Evolutionary conservation across 2,329 filamentous ascomycete species (phyloP), one percentile per base, ranked within the genome.

Genomic region (Fusarium chuoi): DNA sequence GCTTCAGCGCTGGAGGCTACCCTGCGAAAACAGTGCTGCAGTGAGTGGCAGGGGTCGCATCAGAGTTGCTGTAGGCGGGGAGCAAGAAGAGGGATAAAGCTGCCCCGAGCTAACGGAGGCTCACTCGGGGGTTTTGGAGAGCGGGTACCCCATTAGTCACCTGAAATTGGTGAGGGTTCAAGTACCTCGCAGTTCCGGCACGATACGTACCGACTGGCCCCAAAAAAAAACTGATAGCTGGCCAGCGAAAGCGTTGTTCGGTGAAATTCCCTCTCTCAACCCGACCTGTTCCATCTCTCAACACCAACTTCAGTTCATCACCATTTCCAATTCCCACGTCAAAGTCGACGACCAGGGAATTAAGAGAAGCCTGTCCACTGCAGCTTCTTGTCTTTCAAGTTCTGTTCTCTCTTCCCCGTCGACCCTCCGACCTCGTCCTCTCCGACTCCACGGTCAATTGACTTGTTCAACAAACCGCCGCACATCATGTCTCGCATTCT

Each of bases 401-500:
- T 66, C 62, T 62, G 54, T 55, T 52, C 59, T 66, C 65, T 57
- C 57, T 49, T 65, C 60, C 46, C 63, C 61, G 48, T 66, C 70
- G 67, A 64, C 46, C 62, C 57, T 58, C 63, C 62, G 58, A 64
- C 57, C 54, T 67, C 44, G 38, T 68, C 61, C 61, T 62, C 67
- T 45, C 44, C 71, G 68, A 70, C 60, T 76, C 68, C 61, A 65
- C 57, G 65, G 66, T 75, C 70, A 77, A 78, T 76, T 77, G 75
- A 65, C 69, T 68, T 55, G 22, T 68, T 59, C 65, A 74, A 70
- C 69, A 65, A 71, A 66, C 51, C 51, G 26, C 26, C 48, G 22
- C 66, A 65, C 77, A 80, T 66, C 78, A 87, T 88, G 86, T 87
- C 86, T 78, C 85, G 86, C 79, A 83, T 86, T 77, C 84, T 88